Percentiles rank a stretch among this genome's conserved stretches.
These are phyloP conservation scores for Panicum virgatum DNA, from an alignment of 202 grass and related monocot genomes.

Conservation along the genomic window DNA sequence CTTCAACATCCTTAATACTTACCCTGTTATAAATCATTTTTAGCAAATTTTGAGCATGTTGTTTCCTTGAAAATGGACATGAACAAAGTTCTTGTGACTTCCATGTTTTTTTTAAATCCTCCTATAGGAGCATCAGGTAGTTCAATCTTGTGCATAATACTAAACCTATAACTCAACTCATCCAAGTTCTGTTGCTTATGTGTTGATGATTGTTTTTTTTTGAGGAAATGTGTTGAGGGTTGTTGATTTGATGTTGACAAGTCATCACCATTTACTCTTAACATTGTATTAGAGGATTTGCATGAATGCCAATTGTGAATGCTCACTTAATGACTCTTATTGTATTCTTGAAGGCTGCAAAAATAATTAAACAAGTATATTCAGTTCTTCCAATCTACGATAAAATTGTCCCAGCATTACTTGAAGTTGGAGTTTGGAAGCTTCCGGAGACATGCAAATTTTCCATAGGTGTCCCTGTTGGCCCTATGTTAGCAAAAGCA, in stretches of 20 bases:
- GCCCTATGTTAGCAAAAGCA: conserved; percentile 99
- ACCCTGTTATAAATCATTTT: background rate
- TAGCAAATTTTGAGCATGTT: background rate
- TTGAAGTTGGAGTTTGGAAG: conserved; percentile 82
- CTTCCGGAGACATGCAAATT: conserved; percentile 96
- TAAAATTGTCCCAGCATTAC: conserved; percentile 81
- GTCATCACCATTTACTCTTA: conserved; percentile 15
- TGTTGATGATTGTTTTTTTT: conserved; percentile 22
- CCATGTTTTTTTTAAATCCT: background rate
- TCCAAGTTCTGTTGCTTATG: conserved; percentile 1
- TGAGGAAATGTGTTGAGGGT: conserved; percentile 14
- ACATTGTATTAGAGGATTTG: conserved; percentile 20
- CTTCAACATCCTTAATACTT: conserved; percentile 12
- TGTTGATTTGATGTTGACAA: conserved; percentile 10
- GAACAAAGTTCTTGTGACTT: background rate
- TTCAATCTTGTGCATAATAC: conserved; percentile 21
- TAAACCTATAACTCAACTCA: conserved; percentile 8
- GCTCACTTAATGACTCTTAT: conserved; percentile 26
- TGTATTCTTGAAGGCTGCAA: conserved; percentile 71
- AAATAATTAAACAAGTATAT: conserved; percentile 91
- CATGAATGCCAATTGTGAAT: background rate
- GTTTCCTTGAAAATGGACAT: conserved; percentile 9
- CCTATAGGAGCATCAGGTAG: background rate
- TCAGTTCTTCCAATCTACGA: conserved; percentile 97
- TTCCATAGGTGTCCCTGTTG: conserved; percentile 96